Percentiles rank a stretch among this genome's conserved stretches.
These are phyloP conservation scores for Odontarrhena argentea DNA, from an alignment of 345 rosid genomes.

Conservation along the genomic window DNA sequence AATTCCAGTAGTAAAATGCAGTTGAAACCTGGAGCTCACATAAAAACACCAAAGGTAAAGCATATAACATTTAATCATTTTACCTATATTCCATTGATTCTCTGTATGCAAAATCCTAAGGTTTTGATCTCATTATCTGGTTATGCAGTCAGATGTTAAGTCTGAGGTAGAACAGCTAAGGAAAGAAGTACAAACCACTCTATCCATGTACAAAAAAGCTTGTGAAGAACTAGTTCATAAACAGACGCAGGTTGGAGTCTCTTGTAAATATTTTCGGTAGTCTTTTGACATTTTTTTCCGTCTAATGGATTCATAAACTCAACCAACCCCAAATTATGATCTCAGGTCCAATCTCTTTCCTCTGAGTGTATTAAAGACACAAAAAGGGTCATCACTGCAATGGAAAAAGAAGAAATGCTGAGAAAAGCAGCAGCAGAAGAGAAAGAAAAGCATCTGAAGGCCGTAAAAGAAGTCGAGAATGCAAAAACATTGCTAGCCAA, in stretches of 20 bases:
- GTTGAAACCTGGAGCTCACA: constrained; percentile 23
- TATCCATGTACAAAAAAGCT: constrained; percentile 66
- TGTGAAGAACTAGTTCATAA: constrained; percentile 74
- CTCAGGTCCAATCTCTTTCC: constrained; percentile 70
- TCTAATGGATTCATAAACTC: constrained; percentile 27
- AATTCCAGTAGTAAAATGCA: constrained; percentile 21
- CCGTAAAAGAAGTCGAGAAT: constrained; percentile 66
- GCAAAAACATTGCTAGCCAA: constrained; percentile 67
- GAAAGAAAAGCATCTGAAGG: constrained; percentile 66
- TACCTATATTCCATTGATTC: background rate
- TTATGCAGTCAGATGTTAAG: constrained; percentile 55
- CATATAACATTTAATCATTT: background rate
- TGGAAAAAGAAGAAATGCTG: constrained; percentile 65
- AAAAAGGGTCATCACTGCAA: constrained; percentile 58
- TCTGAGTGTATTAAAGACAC: constrained; percentile 70
- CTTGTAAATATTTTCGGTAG: background rate
- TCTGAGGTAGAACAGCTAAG: constrained; percentile 68
- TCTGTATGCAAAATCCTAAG: constrained; percentile 13
- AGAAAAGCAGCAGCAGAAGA: constrained; percentile 68
- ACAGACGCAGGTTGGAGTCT: constrained; percentile 62
- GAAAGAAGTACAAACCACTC: constrained; percentile 60
- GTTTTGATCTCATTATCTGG: constrained; percentile 14
- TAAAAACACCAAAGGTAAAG: constrained; percentile 35
- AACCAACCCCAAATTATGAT: constrained; percentile 17
- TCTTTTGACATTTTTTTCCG: background rate